phyloP scores from a whole-genome alignment of 345 rosid species.

The Arabis alpina region DNA sequence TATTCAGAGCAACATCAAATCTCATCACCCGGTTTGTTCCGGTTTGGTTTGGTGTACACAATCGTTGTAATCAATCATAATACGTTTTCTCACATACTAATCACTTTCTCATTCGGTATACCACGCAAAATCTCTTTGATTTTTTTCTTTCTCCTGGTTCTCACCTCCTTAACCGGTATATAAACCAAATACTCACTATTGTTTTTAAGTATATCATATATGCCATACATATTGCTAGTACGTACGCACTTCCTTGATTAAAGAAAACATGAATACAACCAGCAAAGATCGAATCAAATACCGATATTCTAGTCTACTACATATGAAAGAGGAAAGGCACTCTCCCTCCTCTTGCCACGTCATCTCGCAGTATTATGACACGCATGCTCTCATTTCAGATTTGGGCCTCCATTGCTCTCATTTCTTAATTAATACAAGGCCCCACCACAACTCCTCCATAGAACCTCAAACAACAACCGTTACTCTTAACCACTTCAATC shows the following conservation, averaged over 20 bases:
- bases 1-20: conserved; percentile 45
- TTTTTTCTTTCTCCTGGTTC: conserved; percentile 30
- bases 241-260: conserved; percentile 52
- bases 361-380: too few relatives aligned
- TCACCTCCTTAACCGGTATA: conserved; percentile 46
- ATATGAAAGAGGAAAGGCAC: too few relatives aligned
- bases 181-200: conserved; percentile 49
- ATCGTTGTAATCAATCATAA: conserved; percentile 55
- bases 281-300: conserved; percentile 61
- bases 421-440: too few relatives aligned
- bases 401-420: too few relatives aligned
- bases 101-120: conserved; percentile 38
- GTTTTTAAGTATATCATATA: conserved; percentile 43
- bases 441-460: too few relatives aligned
- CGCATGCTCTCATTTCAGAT: too few relatives aligned
- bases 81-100: conserved; percentile 52
- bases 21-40: conserved; percentile 17
- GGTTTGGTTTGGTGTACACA: conserved; percentile 48
- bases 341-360: too few relatives aligned
- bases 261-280: conserved; percentile 74
- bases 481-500: too few relatives aligned
- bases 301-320: too few relatives aligned
- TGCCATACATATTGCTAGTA: conserved; percentile 59
- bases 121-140: conserved; percentile 41
- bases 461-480: too few relatives aligned